A percentile compares a stretch with the other conserved stretches of the same genome.
Evolutionary conservation across 2,329 filamentous ascomycete genomes (phyloP).

Genomic region (Trichoderma brevicompactum): DNA sequence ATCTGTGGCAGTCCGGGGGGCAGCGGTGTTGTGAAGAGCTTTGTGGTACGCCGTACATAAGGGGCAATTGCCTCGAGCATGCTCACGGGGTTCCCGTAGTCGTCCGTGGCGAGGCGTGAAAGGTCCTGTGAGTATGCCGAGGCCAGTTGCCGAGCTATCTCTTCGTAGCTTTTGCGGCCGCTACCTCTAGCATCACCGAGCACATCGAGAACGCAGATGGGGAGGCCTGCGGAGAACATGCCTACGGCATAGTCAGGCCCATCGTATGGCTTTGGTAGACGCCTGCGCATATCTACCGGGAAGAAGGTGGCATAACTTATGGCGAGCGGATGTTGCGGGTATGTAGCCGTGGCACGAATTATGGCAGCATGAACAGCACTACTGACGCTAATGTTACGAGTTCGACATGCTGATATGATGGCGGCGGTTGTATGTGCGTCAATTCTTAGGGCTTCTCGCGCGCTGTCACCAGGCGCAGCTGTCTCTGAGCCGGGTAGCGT

Average conservation of each 20-base stretch:
- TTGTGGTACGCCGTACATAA: slow-evolving; percentile 30
- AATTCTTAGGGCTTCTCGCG: slow-evolving; percentile 30
- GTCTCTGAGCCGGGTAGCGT: slow-evolving; percentile 35
- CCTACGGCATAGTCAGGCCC: slow-evolving; percentile 35
- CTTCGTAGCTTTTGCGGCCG: slow-evolving; percentile 32
- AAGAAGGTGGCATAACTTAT: slow-evolving; percentile 41
- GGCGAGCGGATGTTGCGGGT: slow-evolving; percentile 35
- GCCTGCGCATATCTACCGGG: slow-evolving; percentile 37
- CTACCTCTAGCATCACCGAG: slow-evolving; percentile 16
- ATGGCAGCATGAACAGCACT: slow-evolving; percentile 41
- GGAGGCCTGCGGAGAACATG: slow-evolving; percentile 32
- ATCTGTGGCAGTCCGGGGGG: slow-evolving; percentile 35
- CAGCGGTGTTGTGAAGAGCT: slow-evolving; percentile 30
- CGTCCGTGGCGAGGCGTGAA: slow-evolving; percentile 32
- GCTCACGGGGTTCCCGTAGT: slow-evolving; percentile 32
- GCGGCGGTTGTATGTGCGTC: slow-evolving; percentile 32
- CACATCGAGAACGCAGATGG: slow-evolving; percentile 27
- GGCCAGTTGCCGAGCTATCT: slow-evolving; percentile 34
- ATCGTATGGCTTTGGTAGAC: slow-evolving; percentile 37
- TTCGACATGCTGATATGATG: slow-evolving; percentile 29
- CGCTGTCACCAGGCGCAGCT: slow-evolving; percentile 33
- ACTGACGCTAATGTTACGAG: slow-evolving; percentile 35
- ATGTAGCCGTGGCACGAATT: slow-evolving; percentile 36
- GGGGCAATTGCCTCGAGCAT: slow-evolving; percentile 31
- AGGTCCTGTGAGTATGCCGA: slow-evolving; percentile 39